These are phyloP conservation scores for Tulasnella sp. DNA, from an alignment of 768 basidiomycete genomes.

Conservation along the genomic window DNA sequence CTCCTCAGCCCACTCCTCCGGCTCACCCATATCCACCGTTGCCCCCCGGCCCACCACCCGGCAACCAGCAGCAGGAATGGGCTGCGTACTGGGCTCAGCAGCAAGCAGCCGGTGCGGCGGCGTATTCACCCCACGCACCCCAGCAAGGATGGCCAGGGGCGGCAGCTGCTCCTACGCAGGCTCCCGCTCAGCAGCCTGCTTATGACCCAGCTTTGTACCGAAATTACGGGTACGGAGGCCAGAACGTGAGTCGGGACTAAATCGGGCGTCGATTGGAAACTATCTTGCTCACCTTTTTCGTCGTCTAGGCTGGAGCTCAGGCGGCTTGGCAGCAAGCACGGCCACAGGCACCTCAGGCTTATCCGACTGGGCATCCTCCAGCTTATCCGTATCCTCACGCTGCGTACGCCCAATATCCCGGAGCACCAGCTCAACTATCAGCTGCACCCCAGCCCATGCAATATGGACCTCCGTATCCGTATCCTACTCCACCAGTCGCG, in stretches of 20 bases:
- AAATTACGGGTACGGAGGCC: constrained; percentile 81
- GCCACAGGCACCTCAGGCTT: constrained; percentile 39
- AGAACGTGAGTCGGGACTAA: constrained; percentile 23
- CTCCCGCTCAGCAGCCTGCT: constrained; percentile 44
- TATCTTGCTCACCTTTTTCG: constrained; percentile 14
- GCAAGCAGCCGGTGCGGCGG: constrained; percentile 37
- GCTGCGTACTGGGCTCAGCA: constrained; percentile 61
- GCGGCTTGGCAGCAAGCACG: constrained; percentile 37
- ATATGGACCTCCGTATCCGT: constrained; percentile 14
- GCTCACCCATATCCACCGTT: constrained; percentile 10
- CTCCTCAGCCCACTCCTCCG: constrained; percentile 2
- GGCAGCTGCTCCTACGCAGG: constrained; percentile 52
- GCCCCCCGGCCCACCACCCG: constrained; percentile 12
- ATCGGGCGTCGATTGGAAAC: constrained; percentile 31
- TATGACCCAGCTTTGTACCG: constrained; percentile 81
- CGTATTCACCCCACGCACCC: constrained; percentile 28
- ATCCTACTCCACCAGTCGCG: neutral
- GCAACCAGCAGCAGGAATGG: constrained; percentile 49
- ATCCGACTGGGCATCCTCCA: constrained; percentile 26
- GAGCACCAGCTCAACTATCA: constrained; percentile 16
- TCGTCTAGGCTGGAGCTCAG: constrained; percentile 11
- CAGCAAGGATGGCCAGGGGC: constrained; percentile 27
- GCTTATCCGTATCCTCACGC: constrained; percentile 50
- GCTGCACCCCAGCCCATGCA: constrained; percentile 14
- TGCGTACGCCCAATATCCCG: constrained; percentile 15